These are phyloP conservation scores for Sparassis latifolia DNA, from an alignment of 1,284 basidiomycete species.

Conservation along the genomic window DNA sequence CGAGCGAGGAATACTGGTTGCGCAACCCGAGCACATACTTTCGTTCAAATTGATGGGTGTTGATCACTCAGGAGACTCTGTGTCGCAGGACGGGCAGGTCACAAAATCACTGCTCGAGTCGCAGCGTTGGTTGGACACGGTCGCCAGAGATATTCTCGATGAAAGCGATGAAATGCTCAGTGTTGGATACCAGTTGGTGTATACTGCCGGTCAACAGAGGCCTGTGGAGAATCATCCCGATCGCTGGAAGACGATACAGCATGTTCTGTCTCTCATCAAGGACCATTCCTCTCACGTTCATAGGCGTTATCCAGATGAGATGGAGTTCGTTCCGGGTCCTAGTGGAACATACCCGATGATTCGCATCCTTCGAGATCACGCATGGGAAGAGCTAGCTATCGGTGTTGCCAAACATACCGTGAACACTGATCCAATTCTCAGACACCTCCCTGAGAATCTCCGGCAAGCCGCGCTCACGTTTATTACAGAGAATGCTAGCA, in stretches of 20 bases:
- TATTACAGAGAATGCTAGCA: neutral
- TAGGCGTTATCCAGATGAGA: slow-evolving; percentile 10
- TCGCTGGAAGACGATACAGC: slow-evolving; percentile 40
- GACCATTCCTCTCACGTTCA: slow-evolving; percentile 18
- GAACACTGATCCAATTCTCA: slow-evolving; percentile 2
- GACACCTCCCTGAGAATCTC: slow-evolving; percentile 4
- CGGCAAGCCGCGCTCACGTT: slow-evolving; percentile 8
- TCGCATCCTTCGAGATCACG: slow-evolving; percentile 7
- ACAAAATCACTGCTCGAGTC: slow-evolving; percentile 12
- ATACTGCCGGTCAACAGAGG: slow-evolving; percentile 35
- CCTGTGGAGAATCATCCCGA: slow-evolving; percentile 37
- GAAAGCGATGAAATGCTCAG: slow-evolving; percentile 49
- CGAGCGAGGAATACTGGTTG: slow-evolving; percentile 36
- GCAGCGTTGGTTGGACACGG: slow-evolving; percentile 30
- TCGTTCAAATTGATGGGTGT: slow-evolving; percentile 42
- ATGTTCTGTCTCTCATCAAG: slow-evolving; percentile 28
- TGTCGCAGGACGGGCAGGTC: slow-evolving; percentile 2
- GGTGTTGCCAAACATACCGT: slow-evolving; percentile 7
- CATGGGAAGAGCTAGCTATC: neutral
- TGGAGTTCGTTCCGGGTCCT: slow-evolving; percentile 1
- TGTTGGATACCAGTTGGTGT: slow-evolving; percentile 43
- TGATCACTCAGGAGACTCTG: slow-evolving; percentile 22
- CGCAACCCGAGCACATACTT: slow-evolving; percentile 48
- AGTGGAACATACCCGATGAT: slow-evolving; percentile 9
- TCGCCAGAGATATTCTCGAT: slow-evolving; percentile 41